A percentile compares a stretch with the other conserved stretches of the same genome.
These are phyloP conservation scores for Alternaria alternata DNA, from an alignment of 2,329 filamentous ascomycete genomes.

Conservation along the genomic window DNA sequence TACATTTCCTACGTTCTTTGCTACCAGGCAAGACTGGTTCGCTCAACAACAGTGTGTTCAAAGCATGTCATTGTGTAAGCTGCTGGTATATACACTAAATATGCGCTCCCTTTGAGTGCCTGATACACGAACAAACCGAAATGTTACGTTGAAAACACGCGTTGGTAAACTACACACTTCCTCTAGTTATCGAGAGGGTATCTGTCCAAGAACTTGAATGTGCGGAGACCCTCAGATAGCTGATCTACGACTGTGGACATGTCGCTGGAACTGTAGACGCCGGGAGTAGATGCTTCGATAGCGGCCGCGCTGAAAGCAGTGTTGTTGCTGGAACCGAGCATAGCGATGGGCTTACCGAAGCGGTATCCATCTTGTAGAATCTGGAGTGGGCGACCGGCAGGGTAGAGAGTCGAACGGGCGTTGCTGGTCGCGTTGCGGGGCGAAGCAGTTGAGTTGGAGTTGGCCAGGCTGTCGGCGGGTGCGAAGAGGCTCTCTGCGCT, in stretches of 20 bases:
- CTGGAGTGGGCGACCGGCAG: constrained; percentile 68
- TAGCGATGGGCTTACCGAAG: constrained; percentile 75
- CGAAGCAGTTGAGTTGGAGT: constrained; percentile 31
- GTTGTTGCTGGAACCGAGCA: constrained; percentile 59
- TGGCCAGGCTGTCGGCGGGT: constrained; percentile 30
- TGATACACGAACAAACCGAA: neutral
- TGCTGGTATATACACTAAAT: neutral
- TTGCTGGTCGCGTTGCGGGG: constrained; percentile 30
- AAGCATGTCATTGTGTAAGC: neutral
- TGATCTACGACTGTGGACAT: constrained; percentile 27
- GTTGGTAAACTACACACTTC: neutral
- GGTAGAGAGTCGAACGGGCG: constrained; percentile 64
- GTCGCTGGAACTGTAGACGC: constrained; percentile 39
- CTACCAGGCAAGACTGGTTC: neutral
- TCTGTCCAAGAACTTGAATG: constrained; percentile 71
- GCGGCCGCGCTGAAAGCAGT: constrained; percentile 54
- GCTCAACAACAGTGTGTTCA: neutral
- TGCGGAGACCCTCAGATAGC: constrained; percentile 63
- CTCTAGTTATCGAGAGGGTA: constrained; percentile 63
- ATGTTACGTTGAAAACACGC: neutral
- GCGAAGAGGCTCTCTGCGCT: constrained; percentile 65
- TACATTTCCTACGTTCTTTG: neutral
- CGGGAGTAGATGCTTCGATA: constrained; percentile 53
- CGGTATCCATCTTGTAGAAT: constrained; percentile 70
- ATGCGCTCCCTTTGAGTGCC: neutral